Percentiles rank a stretch among this genome's conserved stretches.
These are phyloP conservation scores for Gossypium thurberi DNA, from an alignment of 345 rosid genomes.

Conservation along the genomic window DNA sequence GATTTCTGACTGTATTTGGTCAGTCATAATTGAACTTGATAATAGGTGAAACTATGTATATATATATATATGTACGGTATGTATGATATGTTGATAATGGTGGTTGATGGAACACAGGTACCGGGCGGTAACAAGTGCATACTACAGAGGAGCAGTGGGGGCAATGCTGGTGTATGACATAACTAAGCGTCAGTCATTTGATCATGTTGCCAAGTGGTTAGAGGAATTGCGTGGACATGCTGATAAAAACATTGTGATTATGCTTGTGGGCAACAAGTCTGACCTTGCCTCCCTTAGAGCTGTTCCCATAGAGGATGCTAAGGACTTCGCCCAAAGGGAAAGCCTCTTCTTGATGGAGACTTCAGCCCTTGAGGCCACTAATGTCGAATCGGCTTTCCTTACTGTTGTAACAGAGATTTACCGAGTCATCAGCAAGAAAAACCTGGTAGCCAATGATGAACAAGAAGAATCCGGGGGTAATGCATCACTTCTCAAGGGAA, in stretches of 20 bases:
- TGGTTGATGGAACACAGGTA: conserved; percentile 12
- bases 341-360: conserved; percentile 26
- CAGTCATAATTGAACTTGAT: neutral
- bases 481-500: conserved; percentile 15
- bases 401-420: conserved; percentile 22
- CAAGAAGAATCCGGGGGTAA: conserved; percentile 13
- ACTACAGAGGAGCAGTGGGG: conserved; percentile 29
- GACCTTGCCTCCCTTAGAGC: conserved; percentile 22
- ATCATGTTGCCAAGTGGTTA: conserved; percentile 24
- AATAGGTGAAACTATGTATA: no score
- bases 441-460: conserved; percentile 18
- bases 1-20: neutral
- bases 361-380: conserved; percentile 24
- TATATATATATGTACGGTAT: neutral
- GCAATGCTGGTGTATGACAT: conserved; percentile 22
- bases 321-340: conserved; percentile 25
- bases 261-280: conserved; percentile 25
- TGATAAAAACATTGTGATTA: conserved; percentile 25
- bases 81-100: neutral
- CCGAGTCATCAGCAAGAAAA: conserved; percentile 21
- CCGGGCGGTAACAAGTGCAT: conserved; percentile 28
- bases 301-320: conserved; percentile 23
- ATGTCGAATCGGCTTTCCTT: conserved; percentile 23
- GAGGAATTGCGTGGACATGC: conserved; percentile 27
- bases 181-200: conserved; percentile 26